Evolutionary conservation across 192 early-diverging fungal species (phyloP), one percentile per base, ranked within the genome.

Genomic region (Coemansia sp.): DNA sequence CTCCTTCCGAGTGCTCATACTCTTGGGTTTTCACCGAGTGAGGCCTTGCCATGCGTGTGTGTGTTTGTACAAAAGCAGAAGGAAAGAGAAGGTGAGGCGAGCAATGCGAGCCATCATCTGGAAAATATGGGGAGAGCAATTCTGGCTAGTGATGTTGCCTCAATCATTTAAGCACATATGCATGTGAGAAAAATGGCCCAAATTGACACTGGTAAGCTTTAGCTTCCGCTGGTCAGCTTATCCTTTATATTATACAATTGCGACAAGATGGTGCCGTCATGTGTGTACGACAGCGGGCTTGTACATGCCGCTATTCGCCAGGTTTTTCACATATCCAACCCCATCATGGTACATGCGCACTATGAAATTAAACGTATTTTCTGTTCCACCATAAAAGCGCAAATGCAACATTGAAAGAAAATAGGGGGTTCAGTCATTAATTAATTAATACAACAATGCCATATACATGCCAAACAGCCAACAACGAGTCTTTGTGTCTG

Each of bases 401-500:
- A 36, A 3, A 3, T 36, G 7, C 8, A 36, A 36, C n/a, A n/a
- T n/a, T 36, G 7, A 6, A 36, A 11, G 34, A 11, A 11, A 11
- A 36, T 9, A 14, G 30, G 45, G 33, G 23, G 19, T 25, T 19
- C 1, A 8, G 17, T 54, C 52, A 50, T 50, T 54, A 28, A 54
- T 53, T 53, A 53, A 53, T 54, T 54, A 31, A 54, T 33, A 30
- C 30, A 19, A 33, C 52, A 4, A 30, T 33, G 52, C n/a, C 52
- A 54, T 30, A 54, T 33, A n/a, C n/a, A n/a, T n/a, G n/a, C n/a
- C n/a, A n/a, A n/a, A n/a, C n/a, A n/a, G n/a, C n/a, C n/a, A n/a
- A n/a, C n/a, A n/a, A n/a, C n/a, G n/a, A n/a, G n/a, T n/a, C 34
- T 11, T 11, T 36, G 34, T 36, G 34, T 36, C 8, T 36, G 34